Percentiles rank a stretch among this genome's conserved stretches.
Evolutionary conservation across 352 stramenopile species (phyloP).

Genomic region (Globisporangium cederbergense): DNA sequence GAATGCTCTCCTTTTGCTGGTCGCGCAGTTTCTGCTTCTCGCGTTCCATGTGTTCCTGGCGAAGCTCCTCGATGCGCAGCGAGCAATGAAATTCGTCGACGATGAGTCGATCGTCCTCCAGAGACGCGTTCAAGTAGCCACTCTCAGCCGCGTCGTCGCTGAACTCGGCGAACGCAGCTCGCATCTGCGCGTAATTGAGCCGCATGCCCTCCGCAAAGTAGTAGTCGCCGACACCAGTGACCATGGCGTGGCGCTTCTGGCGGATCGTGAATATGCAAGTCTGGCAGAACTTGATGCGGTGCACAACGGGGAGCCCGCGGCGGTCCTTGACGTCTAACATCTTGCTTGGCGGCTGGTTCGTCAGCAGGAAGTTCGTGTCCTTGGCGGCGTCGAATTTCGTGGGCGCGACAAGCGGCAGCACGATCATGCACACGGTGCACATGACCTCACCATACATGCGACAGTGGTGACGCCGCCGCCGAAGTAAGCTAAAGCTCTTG

Average conservation of each 20-base stretch:
- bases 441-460: slow-evolving; percentile 78
- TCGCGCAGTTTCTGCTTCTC: slow-evolving; percentile 49
- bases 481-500: slow-evolving; percentile 64
- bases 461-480: slow-evolving; percentile 66
- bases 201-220: slow-evolving; percentile 45
- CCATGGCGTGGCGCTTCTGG: slow-evolving; percentile 56
- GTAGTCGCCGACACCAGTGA: slow-evolving; percentile 43
- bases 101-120: slow-evolving; percentile 39
- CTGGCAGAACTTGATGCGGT: too few species aligned
- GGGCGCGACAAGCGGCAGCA: slow-evolving; percentile 55
- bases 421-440: slow-evolving; percentile 62
- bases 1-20: slow-evolving; percentile 12
- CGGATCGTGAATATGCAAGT: slow-evolving; percentile 28
- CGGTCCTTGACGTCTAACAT: slow-evolving; percentile 31
- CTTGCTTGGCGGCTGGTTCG: slow-evolving; percentile 41
- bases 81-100: slow-evolving; percentile 50
- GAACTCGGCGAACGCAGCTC: background rate
- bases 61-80: slow-evolving; percentile 48
- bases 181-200: slow-evolving; percentile 36
- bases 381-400: slow-evolving; percentile 13
- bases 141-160: slow-evolving; percentile 28
- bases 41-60: slow-evolving; percentile 59
- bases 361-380: slow-evolving; percentile 22
- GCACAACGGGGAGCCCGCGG: slow-evolving; percentile 17
- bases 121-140: slow-evolving; percentile 14